Percentiles rank a stretch among this genome's conserved stretches.
Conservation (phyloP, 1,139 yeast species). For the Suhomyces anneliseae region DNA sequence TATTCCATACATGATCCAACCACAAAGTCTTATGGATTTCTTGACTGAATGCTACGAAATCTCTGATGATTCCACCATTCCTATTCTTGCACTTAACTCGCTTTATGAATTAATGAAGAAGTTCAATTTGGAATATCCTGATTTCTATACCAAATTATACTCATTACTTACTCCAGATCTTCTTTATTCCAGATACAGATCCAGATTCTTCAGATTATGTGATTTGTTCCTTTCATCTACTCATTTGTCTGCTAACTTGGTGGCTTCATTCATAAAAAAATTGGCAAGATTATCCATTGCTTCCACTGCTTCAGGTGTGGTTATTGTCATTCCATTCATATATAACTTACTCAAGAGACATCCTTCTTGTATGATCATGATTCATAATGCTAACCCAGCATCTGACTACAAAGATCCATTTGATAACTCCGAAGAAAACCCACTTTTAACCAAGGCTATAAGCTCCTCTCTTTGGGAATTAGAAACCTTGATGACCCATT, state of each 20-base stretch:
- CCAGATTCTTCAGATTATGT: slow-evolving; percentile 83
- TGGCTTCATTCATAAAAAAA: slow-evolving; percentile 87
- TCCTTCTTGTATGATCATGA: slow-evolving; percentile 89
- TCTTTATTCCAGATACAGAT: slow-evolving; percentile 74
- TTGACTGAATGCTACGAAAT: slow-evolving; percentile 78
- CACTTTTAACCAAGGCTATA: slow-evolving; percentile 75
- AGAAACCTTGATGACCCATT: slow-evolving; percentile 78
- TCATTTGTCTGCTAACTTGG: slow-evolving; percentile 77
- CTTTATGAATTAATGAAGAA: slow-evolving; percentile 80
- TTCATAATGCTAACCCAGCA: slow-evolving; percentile 54
- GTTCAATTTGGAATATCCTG: slow-evolving; percentile 88
- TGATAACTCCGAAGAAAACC: slow-evolving; percentile 63
- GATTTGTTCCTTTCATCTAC: slow-evolving; percentile 86
- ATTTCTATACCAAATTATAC: slow-evolving; percentile 81
- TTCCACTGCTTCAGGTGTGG: slow-evolving; percentile 91
- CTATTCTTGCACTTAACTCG: slow-evolving; percentile 84
- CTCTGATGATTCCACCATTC: slow-evolving; percentile 63
- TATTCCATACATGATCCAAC: slow-evolving; percentile 77
- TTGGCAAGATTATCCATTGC: slow-evolving; percentile 71
- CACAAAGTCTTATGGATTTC: slow-evolving; percentile 88
- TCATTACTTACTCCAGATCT: slow-evolving; percentile 74
- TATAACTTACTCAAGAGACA: slow-evolving; percentile 87
- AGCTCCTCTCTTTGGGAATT: slow-evolving; percentile 92
- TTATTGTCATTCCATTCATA: slow-evolving; percentile 83
- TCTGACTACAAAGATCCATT: slow-evolving; percentile 63